Evolutionary conservation across 441 rosid species (phyloP).

Genomic region (Populus hybrid): DNA sequence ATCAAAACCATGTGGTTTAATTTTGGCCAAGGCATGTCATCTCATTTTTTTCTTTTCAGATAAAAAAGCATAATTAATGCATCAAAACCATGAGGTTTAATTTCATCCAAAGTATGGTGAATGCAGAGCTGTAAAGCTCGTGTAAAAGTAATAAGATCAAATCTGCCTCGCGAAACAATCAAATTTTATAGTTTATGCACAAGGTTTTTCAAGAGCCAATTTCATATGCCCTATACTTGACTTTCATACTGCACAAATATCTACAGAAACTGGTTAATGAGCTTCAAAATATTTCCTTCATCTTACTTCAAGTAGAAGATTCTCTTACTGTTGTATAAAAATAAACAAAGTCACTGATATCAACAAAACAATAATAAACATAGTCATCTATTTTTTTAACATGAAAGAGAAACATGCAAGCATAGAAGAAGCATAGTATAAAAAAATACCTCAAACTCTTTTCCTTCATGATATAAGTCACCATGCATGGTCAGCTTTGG

Average conservation of each 20-base stretch:
- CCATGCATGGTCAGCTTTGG: constrained; percentile 91
- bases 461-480: constrained; percentile 94
- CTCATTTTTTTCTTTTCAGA: too few species aligned
- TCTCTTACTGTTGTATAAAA: not conserved
- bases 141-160: not conserved
- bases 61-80: too few species aligned
- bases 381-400: not conserved
- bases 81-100: too few species aligned
- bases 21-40: too few species aligned
- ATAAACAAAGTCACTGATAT: not conserved
- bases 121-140: too few species aligned
- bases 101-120: too few species aligned
- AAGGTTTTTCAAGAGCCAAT: not conserved
- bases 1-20: not conserved
- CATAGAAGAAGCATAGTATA: not conserved
- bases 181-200: not conserved
- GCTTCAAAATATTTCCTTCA: not conserved
- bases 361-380: not conserved
- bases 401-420: not conserved
- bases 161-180: not conserved
- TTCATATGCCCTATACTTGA: not conserved
- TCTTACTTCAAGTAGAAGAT: not conserved
- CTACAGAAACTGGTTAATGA: not conserved
- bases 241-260: not conserved
- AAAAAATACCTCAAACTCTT: constrained; percentile 86